These are phyloP conservation scores for Protomyces lactucae-debilis DNA, from an alignment of 1,139 yeast genomes.

Conservation along the genomic window DNA sequence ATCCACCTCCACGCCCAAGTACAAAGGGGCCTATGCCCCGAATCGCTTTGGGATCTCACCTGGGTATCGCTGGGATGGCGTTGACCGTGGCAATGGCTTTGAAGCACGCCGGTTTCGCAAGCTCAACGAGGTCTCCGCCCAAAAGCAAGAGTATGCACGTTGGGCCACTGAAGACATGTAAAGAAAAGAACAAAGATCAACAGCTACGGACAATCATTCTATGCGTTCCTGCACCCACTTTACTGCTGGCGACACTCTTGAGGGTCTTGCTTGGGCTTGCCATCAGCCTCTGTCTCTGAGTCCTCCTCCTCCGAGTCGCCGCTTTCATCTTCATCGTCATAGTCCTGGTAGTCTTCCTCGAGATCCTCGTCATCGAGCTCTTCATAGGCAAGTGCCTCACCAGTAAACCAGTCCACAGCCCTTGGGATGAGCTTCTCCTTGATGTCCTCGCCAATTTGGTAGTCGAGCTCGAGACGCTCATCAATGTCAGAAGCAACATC, in stretches of 20 bases:
- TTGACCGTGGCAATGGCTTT: conserved; percentile 86
- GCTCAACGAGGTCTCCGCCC: conserved; percentile 43
- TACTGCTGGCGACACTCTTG: conserved; percentile 80
- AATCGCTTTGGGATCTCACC: conserved; percentile 75
- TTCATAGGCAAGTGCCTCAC: conserved; percentile 72
- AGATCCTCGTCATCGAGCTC: conserved; percentile 45
- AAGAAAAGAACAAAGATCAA: neutral
- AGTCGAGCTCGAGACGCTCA: conserved; percentile 81
- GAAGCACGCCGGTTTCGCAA: conserved; percentile 60
- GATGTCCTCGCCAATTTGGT: conserved; percentile 92
- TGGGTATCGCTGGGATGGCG: conserved; percentile 89
- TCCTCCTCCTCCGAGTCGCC: conserved; percentile 37
- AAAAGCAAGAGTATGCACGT: conserved; percentile 8
- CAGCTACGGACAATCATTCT: neutral
- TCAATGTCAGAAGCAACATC: conserved; percentile 56
- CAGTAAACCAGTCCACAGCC: conserved; percentile 97
- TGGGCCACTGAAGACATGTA: conserved; percentile 28
- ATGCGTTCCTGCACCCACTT: neutral
- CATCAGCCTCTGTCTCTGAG: conserved; percentile 39
- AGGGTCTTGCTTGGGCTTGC: conserved; percentile 56
- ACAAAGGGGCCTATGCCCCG: conserved; percentile 52
- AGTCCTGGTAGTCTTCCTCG: conserved; percentile 58
- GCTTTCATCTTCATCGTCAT: conserved; percentile 42
- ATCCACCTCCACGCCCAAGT: conserved; percentile 39
- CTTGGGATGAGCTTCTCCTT: conserved; percentile 94